Conservation (phyloP, 225 moss, liverwort and hornwort genomes). For the Straminergon stramineum region DNA sequence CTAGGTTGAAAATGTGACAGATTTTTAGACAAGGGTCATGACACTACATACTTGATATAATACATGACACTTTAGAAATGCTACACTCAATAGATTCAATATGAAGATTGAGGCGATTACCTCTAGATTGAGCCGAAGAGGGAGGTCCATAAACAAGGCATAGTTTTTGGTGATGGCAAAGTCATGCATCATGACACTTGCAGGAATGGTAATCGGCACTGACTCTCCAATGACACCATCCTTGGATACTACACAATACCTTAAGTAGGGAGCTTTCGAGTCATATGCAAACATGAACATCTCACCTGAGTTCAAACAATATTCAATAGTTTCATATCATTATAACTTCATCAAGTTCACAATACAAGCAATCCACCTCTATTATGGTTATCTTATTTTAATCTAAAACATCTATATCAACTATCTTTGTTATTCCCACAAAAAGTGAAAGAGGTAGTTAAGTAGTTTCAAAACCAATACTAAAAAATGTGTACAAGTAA, state of each 20-base stretch:
- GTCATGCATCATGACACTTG: slow-evolving; percentile 9
- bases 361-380: not conserved
- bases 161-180: slow-evolving; percentile 50
- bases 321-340: not conserved
- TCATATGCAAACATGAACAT: slow-evolving; percentile 54
- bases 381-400: not conserved
- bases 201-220: slow-evolving; percentile 43
- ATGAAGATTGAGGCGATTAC: not conserved
- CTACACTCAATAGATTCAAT: not conserved
- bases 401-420: not conserved
- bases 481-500: not conserved
- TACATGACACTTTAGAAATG: not conserved
- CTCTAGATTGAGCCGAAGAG: slow-evolving; percentile 22
- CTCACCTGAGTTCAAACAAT: slow-evolving; percentile 25
- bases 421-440: no score
- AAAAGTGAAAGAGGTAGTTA: not conserved
- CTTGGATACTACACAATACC: slow-evolving; percentile 45
- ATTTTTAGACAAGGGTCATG: not conserved
- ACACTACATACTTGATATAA: not conserved
- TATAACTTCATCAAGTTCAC: not conserved
- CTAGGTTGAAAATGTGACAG: fast-evolving
- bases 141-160: slow-evolving; percentile 48
- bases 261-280: not conserved
- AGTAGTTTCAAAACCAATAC: not conserved
- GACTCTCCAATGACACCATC: slow-evolving; percentile 38